Base-by-base conservation (phyloP, 2,329 filamentous ascomycete genomes). In the Colletotrichum lini region DNA sequence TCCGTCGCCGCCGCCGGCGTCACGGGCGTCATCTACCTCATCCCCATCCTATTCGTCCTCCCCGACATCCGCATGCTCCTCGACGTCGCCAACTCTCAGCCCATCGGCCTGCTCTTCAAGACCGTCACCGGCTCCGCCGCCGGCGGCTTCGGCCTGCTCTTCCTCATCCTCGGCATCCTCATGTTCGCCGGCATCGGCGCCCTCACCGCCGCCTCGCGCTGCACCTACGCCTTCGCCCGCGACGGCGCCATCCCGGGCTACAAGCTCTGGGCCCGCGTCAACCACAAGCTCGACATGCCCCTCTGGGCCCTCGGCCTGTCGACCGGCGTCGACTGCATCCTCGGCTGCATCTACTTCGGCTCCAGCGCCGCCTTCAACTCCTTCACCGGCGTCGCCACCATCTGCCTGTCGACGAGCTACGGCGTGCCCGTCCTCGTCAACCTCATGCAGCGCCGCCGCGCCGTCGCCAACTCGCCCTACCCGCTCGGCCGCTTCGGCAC, bases 321-420 rank as follows among this genome's bases (percentile, higher is more conserved):
- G 0, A 91, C 92, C 0, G 77, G 85, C 0, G 89, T 95, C 53
- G 90, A 93, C 79, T 92, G 90, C 74, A 82, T 95, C 13, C 86
- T 95, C 0, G 93, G 93, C 0, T 86, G 93, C 74, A 94, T 95
- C 80, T 95, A 94, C 82, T 94, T 95, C 74, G 93, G 93, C 12
- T 93, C 91, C 1, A 88, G 89, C 0, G 92, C 92, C 0, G 93
- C 93, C 0, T 95, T 95, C 83, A 93, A 92, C 84, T 91, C 90
- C 12, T 95, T 95, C 80, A 95, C 93, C 0, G 92, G 93, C 38
- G 92, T 94, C 1, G 93, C 93, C 1, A 95, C 93, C 5, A 94
- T 95, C 78, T 94, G 92, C 74, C 87, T 95, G 0, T 92, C 90
- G 0, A 90, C 91, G 4, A 94, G 92, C 0, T 95, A 95, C 79